These are phyloP conservation scores for Aegilops bicornis DNA, from an alignment of 176 grass and related monocot genomes.

Conservation along the genomic window DNA sequence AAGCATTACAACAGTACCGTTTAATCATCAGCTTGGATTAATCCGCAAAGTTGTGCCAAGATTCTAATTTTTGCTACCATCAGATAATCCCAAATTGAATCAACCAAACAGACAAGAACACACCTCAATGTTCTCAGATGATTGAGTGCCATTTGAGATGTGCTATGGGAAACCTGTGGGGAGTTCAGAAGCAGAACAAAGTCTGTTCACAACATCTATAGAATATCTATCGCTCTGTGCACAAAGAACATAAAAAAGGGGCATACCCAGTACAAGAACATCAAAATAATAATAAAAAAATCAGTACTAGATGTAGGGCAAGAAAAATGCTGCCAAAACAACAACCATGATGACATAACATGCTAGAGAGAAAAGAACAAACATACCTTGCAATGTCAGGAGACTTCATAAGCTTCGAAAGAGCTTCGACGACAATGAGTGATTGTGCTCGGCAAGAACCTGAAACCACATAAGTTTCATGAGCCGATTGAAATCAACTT, in stretches of 20 bases:
- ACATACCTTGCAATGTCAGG: constrained; percentile 73
- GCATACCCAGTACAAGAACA: too few relatives aligned
- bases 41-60: neutral
- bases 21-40: neutral
- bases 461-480: constrained; percentile 37
- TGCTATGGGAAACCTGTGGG: constrained; percentile 77
- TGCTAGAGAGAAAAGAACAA: constrained; percentile 16
- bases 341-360: neutral
- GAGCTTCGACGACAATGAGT: constrained; percentile 75
- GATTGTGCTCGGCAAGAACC: constrained; percentile 83
- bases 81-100: neutral
- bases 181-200: constrained; percentile 68
- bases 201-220: constrained; percentile 96
- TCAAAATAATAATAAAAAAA: neutral
- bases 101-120: constrained; percentile 20
- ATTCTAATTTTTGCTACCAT: neutral
- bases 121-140: constrained; percentile 91
- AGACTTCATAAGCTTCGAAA: constrained; percentile 82
- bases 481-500: neutral
- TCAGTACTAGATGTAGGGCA: neutral
- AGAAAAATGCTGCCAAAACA: neutral
- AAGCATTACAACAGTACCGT: neutral
- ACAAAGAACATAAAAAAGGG: constrained; percentile 53
- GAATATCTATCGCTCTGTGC: constrained; percentile 91
- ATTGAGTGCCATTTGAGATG: constrained; percentile 86